These are phyloP conservation scores for Tinospora cordifolia DNA, from an alignment of 164 flowering plant species.

Conservation along the genomic window DNA sequence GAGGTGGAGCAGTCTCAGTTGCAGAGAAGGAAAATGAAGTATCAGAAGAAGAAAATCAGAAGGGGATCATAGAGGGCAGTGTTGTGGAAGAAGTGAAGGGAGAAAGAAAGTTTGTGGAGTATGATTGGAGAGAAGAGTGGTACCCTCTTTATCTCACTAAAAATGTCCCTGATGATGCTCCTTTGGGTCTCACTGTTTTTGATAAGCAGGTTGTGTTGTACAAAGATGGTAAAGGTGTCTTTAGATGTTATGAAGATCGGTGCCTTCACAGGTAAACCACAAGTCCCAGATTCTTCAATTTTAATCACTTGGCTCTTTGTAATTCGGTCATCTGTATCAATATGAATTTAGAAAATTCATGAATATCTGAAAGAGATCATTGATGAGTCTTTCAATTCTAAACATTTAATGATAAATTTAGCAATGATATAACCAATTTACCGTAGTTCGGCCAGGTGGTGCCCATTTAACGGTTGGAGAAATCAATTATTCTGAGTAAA, in stretches of 20 bases:
- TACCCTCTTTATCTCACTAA: slow-evolving; percentile 78
- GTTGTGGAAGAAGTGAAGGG: slow-evolving; percentile 30
- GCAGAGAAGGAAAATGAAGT: slow-evolving; percentile 9
- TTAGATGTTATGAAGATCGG: slow-evolving; percentile 72
- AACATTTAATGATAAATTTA: no score
- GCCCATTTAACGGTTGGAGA: no score
- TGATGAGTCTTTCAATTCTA: no score
- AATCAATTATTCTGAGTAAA: no score
- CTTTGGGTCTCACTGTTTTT: slow-evolving; percentile 80
- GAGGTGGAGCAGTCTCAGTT: slow-evolving; percentile 13
- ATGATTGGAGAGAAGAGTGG: slow-evolving; percentile 94
- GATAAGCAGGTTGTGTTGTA: slow-evolving; percentile 75
- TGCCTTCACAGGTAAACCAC: slow-evolving; percentile 77
- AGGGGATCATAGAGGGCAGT: slow-evolving; percentile 24
- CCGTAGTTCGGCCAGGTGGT: no score
- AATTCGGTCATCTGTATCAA: not conserved
- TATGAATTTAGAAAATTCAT: not conserved
- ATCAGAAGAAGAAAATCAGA: slow-evolving; percentile 20
- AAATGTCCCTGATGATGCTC: slow-evolving; percentile 83
- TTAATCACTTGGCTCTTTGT: not conserved
- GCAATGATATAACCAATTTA: no score
- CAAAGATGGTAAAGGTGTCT: slow-evolving; percentile 53
- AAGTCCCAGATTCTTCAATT: not conserved
- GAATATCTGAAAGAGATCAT: not conserved
- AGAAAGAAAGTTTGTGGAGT: slow-evolving; percentile 35